Evolutionary conservation across 2,329 filamentous ascomycete species (phyloP).

Genomic region (Trichoderma endophyticum): DNA sequence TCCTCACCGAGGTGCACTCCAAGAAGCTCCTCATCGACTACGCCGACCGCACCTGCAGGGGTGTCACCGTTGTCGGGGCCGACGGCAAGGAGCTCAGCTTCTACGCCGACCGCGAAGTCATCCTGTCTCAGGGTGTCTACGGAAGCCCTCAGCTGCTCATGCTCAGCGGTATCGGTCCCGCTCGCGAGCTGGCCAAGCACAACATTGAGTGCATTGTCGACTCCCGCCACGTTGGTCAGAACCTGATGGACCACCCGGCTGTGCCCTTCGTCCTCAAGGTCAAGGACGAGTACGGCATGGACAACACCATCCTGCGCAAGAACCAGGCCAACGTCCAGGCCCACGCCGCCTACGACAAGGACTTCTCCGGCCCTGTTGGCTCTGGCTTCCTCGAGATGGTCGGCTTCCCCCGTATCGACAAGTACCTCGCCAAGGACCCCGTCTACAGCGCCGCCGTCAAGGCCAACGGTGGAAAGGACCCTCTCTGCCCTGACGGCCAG

Average conservation of each 20-base stretch:
- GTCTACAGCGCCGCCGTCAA: slow-evolving; percentile 45
- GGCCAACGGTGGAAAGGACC: slow-evolving; percentile 45
- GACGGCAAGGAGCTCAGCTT: slow-evolving; percentile 41
- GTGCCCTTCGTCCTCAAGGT: slow-evolving; percentile 48
- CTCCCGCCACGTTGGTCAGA: slow-evolving; percentile 60
- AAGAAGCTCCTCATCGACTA: slow-evolving; percentile 53
- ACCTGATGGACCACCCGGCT: slow-evolving; percentile 61
- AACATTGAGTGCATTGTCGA: slow-evolving; percentile 54
- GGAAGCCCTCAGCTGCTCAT: slow-evolving; percentile 64
- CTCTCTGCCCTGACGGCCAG: slow-evolving; percentile 54
- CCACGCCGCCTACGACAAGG: slow-evolving; percentile 35
- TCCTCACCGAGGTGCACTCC: slow-evolving; percentile 46
- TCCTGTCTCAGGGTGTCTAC: slow-evolving; percentile 52
- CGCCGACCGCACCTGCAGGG: slow-evolving; percentile 38
- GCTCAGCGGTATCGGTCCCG: slow-evolving; percentile 61
- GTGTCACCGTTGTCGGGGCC: slow-evolving; percentile 44
- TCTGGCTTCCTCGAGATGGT: slow-evolving; percentile 48
- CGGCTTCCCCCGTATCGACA: slow-evolving; percentile 56
- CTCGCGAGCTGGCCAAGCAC: slow-evolving; percentile 48
- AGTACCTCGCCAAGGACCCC: slow-evolving; percentile 46
- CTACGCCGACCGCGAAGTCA: slow-evolving; percentile 48
- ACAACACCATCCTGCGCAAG: slow-evolving; percentile 40
- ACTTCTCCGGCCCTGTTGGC: slow-evolving; percentile 39
- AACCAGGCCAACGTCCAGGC: slow-evolving; percentile 34
- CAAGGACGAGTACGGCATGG: slow-evolving; percentile 40